Conservation (phyloP, 2,329 filamentous ascomycete species). For the Pseudogymnoascus sp. region DNA sequence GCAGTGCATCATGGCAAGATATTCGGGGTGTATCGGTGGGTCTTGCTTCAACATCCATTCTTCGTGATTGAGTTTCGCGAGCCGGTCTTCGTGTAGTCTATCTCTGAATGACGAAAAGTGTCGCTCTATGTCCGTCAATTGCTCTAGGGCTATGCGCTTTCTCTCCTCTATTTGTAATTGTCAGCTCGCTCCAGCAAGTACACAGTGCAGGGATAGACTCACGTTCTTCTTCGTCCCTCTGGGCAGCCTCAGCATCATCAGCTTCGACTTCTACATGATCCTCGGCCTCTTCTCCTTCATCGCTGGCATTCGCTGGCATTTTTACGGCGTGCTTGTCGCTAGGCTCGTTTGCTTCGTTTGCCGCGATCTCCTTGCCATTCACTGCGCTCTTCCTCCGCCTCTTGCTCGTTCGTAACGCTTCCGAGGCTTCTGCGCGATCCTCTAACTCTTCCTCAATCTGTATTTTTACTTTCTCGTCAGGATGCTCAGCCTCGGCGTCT, state of each 20-base stretch:
- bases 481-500: conserved; percentile 36
- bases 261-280: conserved; percentile 45
- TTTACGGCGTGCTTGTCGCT: conserved; percentile 8
- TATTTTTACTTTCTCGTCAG: conserved; percentile 31
- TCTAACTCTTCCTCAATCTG: conserved; percentile 16
- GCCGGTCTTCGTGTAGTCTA: conserved; percentile 80
- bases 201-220: conserved; percentile 27
- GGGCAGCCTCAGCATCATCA: conserved; percentile 49
- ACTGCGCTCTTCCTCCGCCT: not conserved
- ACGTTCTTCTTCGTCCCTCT: conserved; percentile 58
- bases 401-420: conserved; percentile 8
- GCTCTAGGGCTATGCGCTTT: conserved; percentile 71
- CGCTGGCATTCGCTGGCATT: conserved; percentile 14
- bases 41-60: conserved; percentile 52
- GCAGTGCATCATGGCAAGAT: conserved; percentile 79
- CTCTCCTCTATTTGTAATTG: conserved; percentile 53
- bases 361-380: not conserved
- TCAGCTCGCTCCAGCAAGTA: not conserved
- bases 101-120: conserved; percentile 83
- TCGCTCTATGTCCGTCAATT: conserved; percentile 72
- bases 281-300: conserved; percentile 41
- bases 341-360: not conserved
- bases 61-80: conserved; percentile 68
- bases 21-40: conserved; percentile 76
- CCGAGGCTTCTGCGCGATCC: conserved; percentile 13